Conservation (phyloP, 1,139 yeast species). For the Suhomyces yuchorum region DNA sequence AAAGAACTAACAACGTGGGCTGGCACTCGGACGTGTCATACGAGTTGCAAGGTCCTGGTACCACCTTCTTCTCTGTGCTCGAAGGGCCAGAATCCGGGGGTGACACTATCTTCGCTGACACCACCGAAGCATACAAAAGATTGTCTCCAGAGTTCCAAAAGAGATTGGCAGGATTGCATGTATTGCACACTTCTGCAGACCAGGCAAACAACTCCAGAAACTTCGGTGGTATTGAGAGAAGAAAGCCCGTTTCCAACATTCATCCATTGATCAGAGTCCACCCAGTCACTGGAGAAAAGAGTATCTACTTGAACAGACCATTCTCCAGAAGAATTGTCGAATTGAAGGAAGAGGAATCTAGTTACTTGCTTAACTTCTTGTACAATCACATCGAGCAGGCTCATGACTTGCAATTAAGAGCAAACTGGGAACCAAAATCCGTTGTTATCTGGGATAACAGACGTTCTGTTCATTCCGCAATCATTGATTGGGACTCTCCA, state of each 20-base stretch:
- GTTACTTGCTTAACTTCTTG: constrained; percentile 50
- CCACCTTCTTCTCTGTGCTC: constrained; percentile 39
- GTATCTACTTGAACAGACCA: constrained; percentile 54
- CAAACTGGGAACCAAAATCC: constrained; percentile 58
- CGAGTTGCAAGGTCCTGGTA: constrained; percentile 43
- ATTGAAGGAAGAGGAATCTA: constrained; percentile 57
- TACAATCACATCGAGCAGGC: constrained; percentile 48
- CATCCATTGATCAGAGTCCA: constrained; percentile 62
- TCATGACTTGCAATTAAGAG: constrained; percentile 58
- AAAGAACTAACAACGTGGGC: constrained; percentile 31
- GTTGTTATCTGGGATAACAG: constrained; percentile 57
- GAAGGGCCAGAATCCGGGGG: constrained; percentile 47
- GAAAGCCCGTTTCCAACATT: constrained; percentile 44
- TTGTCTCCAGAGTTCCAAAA: constrained; percentile 30
- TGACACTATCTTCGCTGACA: constrained; percentile 34
- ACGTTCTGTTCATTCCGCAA: constrained; percentile 46
- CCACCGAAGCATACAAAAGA: constrained; percentile 31
- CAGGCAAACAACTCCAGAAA: constrained; percentile 32
- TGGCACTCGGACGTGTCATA: constrained; percentile 48
- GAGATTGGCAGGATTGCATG: constrained; percentile 30
- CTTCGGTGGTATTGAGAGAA: constrained; percentile 46
- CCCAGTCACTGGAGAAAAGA: constrained; percentile 57
- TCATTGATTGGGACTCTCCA: constrained; percentile 46
- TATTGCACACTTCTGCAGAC: constrained; percentile 30
- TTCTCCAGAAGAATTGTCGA: constrained; percentile 60